Conservation (phyloP, 2,329 filamentous ascomycete species). For the Fusarium sterilihyphosum region DNA sequence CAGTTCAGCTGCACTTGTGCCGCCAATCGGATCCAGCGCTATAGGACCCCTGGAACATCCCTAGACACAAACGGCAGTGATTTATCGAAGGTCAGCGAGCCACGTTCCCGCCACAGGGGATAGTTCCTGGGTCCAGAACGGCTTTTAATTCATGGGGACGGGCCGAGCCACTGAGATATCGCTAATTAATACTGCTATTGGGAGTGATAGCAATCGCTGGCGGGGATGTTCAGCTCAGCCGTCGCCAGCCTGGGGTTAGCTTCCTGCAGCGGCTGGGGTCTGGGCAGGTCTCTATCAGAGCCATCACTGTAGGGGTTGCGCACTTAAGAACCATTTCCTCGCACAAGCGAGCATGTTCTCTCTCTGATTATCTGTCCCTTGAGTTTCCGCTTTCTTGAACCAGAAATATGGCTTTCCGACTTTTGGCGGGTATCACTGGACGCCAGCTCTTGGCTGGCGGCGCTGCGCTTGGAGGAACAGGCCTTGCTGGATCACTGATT, state of each 20-base stretch:
- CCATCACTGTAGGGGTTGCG: neutral
- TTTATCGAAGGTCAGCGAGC: neutral
- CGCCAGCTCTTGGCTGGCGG: neutral
- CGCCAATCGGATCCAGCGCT: neutral
- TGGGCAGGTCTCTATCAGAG: neutral
- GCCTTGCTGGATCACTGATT: neutral
- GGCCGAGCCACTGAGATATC: neutral
- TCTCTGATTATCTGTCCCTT: neutral
- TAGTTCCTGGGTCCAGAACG: neutral
- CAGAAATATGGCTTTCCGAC: neutral
- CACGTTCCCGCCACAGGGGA: neutral
- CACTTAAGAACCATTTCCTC: neutral
- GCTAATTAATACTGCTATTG: neutral
- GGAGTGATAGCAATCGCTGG: neutral
- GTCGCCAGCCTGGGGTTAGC: neutral
- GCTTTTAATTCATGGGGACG: neutral
- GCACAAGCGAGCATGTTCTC: neutral
- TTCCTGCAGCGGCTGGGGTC: neutral
- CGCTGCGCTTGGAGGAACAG: neutral
- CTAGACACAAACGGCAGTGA: neutral
- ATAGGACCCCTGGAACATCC: neutral
- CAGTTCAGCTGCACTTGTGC: neutral
- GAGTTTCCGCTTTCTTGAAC: accelerated
- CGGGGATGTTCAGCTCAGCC: neutral
- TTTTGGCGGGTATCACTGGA: neutral